Percentiles rank a stretch among this genome's conserved stretches.
phyloP scores from a whole-genome alignment of 2,329 filamentous ascomycete genomes.

The Fusarium sp. region DNA sequence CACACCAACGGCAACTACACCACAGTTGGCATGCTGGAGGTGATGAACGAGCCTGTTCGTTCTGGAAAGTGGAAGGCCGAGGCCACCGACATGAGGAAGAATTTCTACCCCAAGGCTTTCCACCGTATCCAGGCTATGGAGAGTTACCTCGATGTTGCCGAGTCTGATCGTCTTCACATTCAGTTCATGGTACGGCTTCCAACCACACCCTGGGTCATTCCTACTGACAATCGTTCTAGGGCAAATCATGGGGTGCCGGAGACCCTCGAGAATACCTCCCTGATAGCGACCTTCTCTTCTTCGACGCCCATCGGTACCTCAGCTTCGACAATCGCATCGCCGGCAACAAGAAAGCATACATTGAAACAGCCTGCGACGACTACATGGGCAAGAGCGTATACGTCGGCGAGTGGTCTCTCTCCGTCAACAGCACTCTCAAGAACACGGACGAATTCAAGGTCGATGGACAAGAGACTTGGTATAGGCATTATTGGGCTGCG shows the following conservation, averaged over 20 bases:
- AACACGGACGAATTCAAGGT: constrained; percentile 56
- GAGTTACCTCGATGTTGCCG: constrained; percentile 53
- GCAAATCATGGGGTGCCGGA: constrained; percentile 63
- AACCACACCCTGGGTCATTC: too few species aligned
- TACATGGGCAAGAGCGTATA: constrained; percentile 59
- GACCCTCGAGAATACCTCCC: constrained; percentile 61
- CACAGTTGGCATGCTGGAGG: constrained; percentile 69
- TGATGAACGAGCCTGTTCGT: constrained; percentile 68
- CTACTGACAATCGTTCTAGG: background rate
- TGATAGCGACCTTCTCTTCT: constrained; percentile 59
- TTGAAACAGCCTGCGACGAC: constrained; percentile 62
- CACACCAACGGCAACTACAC: constrained; percentile 62
- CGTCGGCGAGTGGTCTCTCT: constrained; percentile 70
- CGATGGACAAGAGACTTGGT: constrained; percentile 60
- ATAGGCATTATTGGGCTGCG: constrained; percentile 67
- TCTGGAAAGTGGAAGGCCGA: constrained; percentile 11
- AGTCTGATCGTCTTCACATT: constrained; percentile 63
- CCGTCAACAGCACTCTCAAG: constrained; percentile 62
- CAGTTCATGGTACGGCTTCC: constrained; percentile 52
- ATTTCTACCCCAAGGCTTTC: constrained; percentile 42
- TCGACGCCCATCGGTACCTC: constrained; percentile 70
- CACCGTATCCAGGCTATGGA: constrained; percentile 62
- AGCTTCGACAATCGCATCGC: constrained; percentile 63
- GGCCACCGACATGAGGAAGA: constrained; percentile 41
- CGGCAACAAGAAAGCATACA: constrained; percentile 60